Conservation (phyloP, 169 alveolate genomes). For the Pseudocohnilembus persalinus region DNA sequence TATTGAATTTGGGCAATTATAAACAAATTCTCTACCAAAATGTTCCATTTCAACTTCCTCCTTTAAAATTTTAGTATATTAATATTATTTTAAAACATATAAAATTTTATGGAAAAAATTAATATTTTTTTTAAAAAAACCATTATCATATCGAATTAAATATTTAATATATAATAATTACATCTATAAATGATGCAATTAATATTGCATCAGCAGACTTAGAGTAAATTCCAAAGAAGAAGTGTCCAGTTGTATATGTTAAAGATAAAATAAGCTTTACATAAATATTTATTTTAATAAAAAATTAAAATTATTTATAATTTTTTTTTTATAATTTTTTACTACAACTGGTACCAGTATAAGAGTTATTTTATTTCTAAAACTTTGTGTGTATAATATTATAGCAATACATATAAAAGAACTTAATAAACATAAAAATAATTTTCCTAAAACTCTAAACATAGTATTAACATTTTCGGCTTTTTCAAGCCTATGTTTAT, state of each 20-base stretch:
- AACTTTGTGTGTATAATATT: too few relatives aligned
- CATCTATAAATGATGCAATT: neutral
- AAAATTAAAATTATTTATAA: too few relatives aligned
- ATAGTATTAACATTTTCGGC: neutral
- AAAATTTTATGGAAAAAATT: neutral
- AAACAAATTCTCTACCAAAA: neutral
- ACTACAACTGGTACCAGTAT: neutral
- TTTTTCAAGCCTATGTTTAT: neutral
- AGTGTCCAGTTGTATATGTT: neutral
- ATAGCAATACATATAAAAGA: neutral
- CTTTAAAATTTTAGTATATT: too few relatives aligned
- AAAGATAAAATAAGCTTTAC: neutral
- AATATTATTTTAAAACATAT: too few relatives aligned
- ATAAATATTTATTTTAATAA: too few relatives aligned
- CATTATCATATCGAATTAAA: too few relatives aligned
- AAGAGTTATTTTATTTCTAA: neutral
- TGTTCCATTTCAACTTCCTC: neutral
- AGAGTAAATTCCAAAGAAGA: neutral
- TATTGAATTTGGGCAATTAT: neutral
- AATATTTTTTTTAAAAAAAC: too few relatives aligned
- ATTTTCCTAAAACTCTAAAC: neutral
- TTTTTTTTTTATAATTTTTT: too few relatives aligned
- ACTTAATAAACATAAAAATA: neutral
- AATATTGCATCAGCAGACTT: neutral
- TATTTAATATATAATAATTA: too few relatives aligned